Evolutionary conservation across 1,284 basidiomycete genomes (phyloP).

Genomic region (Ceratobasidium sp.): DNA sequence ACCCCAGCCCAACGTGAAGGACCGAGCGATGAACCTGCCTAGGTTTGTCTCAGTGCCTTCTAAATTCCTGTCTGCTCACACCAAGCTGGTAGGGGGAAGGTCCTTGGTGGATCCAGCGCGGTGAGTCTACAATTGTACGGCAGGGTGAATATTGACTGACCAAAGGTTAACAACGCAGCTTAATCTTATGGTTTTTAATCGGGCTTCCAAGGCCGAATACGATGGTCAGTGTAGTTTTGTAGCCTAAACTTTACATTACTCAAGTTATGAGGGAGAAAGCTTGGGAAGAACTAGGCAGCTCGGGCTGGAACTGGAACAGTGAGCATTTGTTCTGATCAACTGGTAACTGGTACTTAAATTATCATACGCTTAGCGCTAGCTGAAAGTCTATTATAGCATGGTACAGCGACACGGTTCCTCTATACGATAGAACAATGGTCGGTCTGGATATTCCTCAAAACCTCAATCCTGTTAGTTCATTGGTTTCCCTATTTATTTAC

Average conservation of each 20-base stretch:
- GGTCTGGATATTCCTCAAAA: slow-evolving; percentile 41
- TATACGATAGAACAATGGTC: slow-evolving; percentile 40
- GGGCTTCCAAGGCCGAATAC: slow-evolving; percentile 37
- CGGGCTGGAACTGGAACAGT: slow-evolving; percentile 56
- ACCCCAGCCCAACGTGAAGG: slow-evolving; percentile 43
- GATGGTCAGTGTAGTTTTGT: slow-evolving; percentile 22
- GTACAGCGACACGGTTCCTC: slow-evolving; percentile 46
- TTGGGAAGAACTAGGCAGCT: slow-evolving; percentile 36
- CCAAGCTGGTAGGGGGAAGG: slow-evolving; percentile 24
- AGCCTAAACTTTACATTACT: slow-evolving; percentile 51
- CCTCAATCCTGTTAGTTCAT: slow-evolving; percentile 40
- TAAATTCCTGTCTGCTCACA: background rate
- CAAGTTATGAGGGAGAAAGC: slow-evolving; percentile 46
- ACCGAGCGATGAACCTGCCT: slow-evolving; percentile 13
- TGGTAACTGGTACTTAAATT: background rate
- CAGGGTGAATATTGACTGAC: background rate
- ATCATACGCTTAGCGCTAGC: slow-evolving; percentile 41
- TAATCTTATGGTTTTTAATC: slow-evolving; percentile 30
- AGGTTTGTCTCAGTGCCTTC: slow-evolving; percentile 1
- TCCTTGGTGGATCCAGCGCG: slow-evolving; percentile 32
- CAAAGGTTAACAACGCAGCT: slow-evolving; percentile 6
- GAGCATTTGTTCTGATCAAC: background rate
- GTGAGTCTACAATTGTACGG: background rate
- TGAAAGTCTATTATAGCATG: slow-evolving; percentile 38
- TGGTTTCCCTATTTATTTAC: background rate